phyloP scores from a whole-genome alignment of 257 asterid species.

The Nyctanthes arbortristis region DNA sequence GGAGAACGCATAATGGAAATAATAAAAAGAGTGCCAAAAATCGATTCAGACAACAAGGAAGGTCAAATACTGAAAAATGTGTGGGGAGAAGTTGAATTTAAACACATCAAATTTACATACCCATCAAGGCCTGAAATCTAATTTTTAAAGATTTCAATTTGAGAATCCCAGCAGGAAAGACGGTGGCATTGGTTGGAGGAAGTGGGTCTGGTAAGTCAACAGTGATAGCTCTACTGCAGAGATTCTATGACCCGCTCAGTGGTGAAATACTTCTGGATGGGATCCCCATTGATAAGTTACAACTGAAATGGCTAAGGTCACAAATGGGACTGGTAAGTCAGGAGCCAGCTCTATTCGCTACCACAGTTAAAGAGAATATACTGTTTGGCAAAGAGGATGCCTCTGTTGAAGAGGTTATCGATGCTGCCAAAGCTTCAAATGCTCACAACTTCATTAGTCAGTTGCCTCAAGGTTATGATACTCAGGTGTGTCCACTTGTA shows the following conservation, averaged over 20 bases:
- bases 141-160: constrained; percentile 65
- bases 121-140: constrained; percentile 79
- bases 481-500: constrained; percentile 54
- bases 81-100: constrained; percentile 71
- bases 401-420: constrained; percentile 64
- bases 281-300: constrained; percentile 66
- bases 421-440: constrained; percentile 90
- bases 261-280: constrained; percentile 84
- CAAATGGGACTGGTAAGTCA: constrained; percentile 97
- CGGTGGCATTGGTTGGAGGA: constrained; percentile 89
- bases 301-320: constrained; percentile 87
- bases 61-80: constrained; percentile 57
- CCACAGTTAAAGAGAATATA: constrained; percentile 83
- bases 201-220: constrained; percentile 96
- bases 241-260: constrained; percentile 77
- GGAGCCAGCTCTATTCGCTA: constrained; percentile 90
- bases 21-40: constrained; percentile 67
- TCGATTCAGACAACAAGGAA: constrained; percentile 67
- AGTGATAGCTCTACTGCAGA: constrained; percentile 67
- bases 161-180: constrained; percentile 63
- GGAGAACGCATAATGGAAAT: constrained; percentile 71
- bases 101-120: constrained; percentile 59
- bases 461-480: constrained; percentile 87
- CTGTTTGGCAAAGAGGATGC: constrained; percentile 91
- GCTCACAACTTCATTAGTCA: constrained; percentile 85